phyloP scores from a whole-genome alignment of 306 rosid genomes.

The Pyrus bretschneideri region DNA sequence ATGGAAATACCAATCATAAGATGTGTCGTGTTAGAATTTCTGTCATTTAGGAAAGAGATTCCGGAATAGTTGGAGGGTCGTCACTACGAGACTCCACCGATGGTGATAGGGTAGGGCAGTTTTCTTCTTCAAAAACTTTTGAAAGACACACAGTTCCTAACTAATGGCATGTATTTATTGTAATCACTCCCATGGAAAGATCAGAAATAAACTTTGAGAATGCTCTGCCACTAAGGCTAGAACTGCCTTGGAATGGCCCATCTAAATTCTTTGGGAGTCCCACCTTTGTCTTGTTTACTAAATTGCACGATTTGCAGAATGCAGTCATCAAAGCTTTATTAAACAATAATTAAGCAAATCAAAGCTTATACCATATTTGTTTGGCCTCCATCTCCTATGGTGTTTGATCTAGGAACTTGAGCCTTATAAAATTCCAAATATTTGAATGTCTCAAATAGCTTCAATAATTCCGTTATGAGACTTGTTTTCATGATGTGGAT shows the following conservation, averaged over 20 bases:
- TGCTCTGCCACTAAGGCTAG: neutral
- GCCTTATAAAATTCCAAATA: neutral
- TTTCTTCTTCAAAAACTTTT: no score
- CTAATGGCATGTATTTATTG: neutral
- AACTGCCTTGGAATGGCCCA: neutral
- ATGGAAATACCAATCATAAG: neutral
- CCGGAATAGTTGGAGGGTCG: neutral
- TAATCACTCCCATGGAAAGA: neutral
- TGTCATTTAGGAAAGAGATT: neutral
- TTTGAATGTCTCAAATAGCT: neutral
- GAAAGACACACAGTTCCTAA: neutral
- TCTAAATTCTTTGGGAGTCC: neutral
- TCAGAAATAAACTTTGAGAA: neutral
- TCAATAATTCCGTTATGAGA: neutral
- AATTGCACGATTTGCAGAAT: neutral
- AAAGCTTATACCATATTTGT: neutral
- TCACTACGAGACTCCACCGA: neutral
- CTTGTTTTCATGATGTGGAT: neutral
- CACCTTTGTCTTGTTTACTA: neutral
- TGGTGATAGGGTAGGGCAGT: neutral
- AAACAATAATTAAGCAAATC: neutral
- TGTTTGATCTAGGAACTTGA: neutral
- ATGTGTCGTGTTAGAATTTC: neutral
- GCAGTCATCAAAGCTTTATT: neutral
- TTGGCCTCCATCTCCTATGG: neutral